Base-by-base conservation (phyloP, 768 basidiomycete species). In the Antrodiella citrinella region DNA sequence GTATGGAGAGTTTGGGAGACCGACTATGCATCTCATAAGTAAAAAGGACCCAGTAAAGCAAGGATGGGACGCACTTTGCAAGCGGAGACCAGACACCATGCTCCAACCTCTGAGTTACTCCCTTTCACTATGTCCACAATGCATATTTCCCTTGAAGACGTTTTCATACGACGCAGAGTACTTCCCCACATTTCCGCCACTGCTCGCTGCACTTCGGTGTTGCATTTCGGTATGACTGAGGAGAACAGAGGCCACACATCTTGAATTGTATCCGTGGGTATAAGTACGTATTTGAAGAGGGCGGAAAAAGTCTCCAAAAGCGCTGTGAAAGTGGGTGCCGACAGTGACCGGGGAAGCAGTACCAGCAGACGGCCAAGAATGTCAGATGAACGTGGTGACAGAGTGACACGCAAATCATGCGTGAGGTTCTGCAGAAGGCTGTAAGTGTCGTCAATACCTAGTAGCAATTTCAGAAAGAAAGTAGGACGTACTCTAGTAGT, bases 151-250 rank as follows among this genome's bases (percentile, higher is more conserved):
- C 86, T 70, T 5, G 73, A 71, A 11, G 75, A 71, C 1, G 69
- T 66, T 63, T 89, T 88, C 47, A 93, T 67, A 56, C 87, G 75
- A 45, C 93, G 73, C 40, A 95, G 59, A 0, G 85, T 75, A 0
- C 78, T 80, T 0, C 83, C 89, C 94, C 91, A 96, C 3, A 91
- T 89, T 60, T 96, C 91, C 0, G 90, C 85, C 9, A 87, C 75
- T 1, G 86, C 81, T 21, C 86, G 70, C 59, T 86, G 86, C 2
- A 90, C 76, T 51, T 92, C 87, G 0, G 79, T 74, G 49, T 76
- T 67, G 61, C 86, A 89, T 51, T 70, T 74, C 2, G 76, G 75
- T 7, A 91, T 62, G 1, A 74, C 67, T 0, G 63, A 59, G 21
- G 71, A 69, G 38, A 91, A 66, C 23, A 66, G 58, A 4, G 62